A percentile compares a stretch with the other conserved stretches of the same genome.
phyloP scores from a whole-genome alignment of 331 rosid genomes.

The Prunus yedoensis region DNA sequence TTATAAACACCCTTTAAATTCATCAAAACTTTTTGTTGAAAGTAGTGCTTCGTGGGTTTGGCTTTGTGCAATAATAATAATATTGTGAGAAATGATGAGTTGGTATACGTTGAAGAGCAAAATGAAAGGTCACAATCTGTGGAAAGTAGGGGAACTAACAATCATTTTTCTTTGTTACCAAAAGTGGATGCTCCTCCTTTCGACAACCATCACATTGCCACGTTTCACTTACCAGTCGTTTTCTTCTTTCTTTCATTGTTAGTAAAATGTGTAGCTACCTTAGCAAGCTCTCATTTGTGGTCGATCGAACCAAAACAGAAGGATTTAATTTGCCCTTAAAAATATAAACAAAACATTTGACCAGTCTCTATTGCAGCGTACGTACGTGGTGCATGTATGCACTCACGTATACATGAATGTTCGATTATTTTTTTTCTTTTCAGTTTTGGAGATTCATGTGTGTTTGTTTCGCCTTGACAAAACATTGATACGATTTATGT shows the following conservation, averaged over 20 bases:
- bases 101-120: not conserved
- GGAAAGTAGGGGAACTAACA: conserved; percentile 22
- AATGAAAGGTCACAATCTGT: conserved; percentile 2
- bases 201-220: not conserved
- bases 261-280: not conserved
- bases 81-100: not conserved
- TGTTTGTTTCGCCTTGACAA: no score
- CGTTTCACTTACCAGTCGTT: not conserved
- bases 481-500: no score
- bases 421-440: no score
- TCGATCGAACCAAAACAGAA: not conserved
- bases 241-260: not conserved
- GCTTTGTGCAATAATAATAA: not conserved
- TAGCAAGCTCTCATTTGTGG: not conserved
- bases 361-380: no score
- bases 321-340: not conserved
- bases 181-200: not conserved
- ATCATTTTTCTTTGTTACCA: not conserved
- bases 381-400: no score
- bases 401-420: no score
- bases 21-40: not conserved
- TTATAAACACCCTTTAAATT: not conserved
- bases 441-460: no score
- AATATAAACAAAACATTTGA: not conserved
- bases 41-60: not conserved